Evolutionary conservation across 169 alveolate genomes (phyloP), one percentile per base, ranked within the genome.

Genomic region (Hammondia hammondi): DNA sequence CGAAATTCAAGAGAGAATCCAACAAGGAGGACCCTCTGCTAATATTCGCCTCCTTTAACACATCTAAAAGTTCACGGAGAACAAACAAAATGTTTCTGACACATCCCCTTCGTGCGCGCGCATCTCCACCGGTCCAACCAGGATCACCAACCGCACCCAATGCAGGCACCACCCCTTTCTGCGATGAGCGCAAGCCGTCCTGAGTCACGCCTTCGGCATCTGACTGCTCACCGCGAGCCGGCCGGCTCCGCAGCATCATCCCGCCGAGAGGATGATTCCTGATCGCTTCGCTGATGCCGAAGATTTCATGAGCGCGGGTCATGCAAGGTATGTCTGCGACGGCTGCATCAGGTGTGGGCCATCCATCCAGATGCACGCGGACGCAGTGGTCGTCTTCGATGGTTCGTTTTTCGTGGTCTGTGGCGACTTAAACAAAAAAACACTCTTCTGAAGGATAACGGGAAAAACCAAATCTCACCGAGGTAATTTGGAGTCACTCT

Each of bases 21-120:
- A 82, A 45, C 90, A 82, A 82, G 90, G 90, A 82, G 90, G 90
- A 82, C 39, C 43, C 90, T 48, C 90, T 46, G 90, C 90, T 82
- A 37, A 73, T 82, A 45, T 77, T 82, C 90, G 90, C 43, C 90
- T 2, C 57, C 29, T 43, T 82, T 67, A 67, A 67, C 77, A 67
- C 77, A 67, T 67, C 77, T 67, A 27, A 67, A 67, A 27, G 35
- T 67, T 67, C 77, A 67, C 35, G 4, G 32, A 67, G 77, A 67
- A 67, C 77, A 67, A 67, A 67, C 77, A 67, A 67, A 67, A 17
- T 21, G 77, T 67, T 67, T 67, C 77, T 67, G 77, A 67, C 77
- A 27, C 77, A 67, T 67, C 77, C 35, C 77, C 77, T 67, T 67
- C 35, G 77, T 67, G 77, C 77, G 27, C 77, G 32, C 77, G 77